phyloP scores from a whole-genome alignment of 257 asterid species.

The Capsicum chinense region DNA sequence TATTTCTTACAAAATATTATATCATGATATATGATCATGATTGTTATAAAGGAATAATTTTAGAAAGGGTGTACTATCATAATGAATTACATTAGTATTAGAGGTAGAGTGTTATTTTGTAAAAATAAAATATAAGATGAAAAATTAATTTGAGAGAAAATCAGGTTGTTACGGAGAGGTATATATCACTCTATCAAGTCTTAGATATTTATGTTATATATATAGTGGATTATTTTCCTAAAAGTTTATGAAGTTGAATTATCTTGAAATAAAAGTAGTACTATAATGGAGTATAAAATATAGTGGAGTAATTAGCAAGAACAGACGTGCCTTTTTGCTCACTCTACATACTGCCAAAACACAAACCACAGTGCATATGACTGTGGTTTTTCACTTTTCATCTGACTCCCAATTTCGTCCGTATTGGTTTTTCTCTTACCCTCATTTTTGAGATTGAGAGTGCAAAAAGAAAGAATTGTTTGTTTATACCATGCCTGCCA shows the following conservation, averaged over 20 bases:
- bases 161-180: no score
- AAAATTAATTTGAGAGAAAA: no score
- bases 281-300: not conserved
- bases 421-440: not conserved
- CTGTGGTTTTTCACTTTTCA: conserved; percentile 22
- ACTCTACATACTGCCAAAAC: conserved; percentile 26
- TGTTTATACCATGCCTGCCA: not conserved
- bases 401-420: conserved; percentile 24
- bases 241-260: not conserved
- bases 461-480: conserved; percentile 26
- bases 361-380: conserved; percentile 6
- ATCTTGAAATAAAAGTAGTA: not conserved
- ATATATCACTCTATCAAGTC: no score
- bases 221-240: not conserved
- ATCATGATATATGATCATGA: no score
- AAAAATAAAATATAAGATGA: no score
- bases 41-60: no score
- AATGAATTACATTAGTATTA: no score
- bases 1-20: no score
- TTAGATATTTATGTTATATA: not conserved
- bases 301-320: not conserved
- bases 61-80: no score
- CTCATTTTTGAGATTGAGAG: not conserved
- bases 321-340: not conserved
- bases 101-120: no score